phyloP scores from a whole-genome alignment of 202 grass and related monocot genomes.

The Bolboschoenoplectus hybrid region DNA sequence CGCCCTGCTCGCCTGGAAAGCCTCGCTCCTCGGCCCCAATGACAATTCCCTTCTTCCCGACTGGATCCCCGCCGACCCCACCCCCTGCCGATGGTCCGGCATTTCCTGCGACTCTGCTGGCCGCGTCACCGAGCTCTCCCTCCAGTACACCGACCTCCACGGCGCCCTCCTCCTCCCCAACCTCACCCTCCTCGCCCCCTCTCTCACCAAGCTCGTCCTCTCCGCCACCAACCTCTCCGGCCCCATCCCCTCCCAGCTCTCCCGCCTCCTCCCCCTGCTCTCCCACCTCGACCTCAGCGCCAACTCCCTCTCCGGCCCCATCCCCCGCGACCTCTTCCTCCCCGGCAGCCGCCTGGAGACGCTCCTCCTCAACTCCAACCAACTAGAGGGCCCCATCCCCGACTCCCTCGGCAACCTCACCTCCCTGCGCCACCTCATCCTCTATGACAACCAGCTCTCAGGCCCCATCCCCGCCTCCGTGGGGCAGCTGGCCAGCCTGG shows the following conservation, averaged over 20 bases:
- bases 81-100: conserved; percentile 70
- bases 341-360: conserved; percentile 61
- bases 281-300: conserved; percentile 63
- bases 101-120: conserved; percentile 56
- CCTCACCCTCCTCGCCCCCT: conserved; percentile 47
- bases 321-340: conserved; percentile 57
- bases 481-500: conserved; percentile 53
- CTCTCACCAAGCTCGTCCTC: conserved; percentile 62
- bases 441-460: conserved; percentile 86
- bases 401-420: conserved; percentile 68
- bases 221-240: conserved; percentile 68
- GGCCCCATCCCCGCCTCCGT: conserved; percentile 64
- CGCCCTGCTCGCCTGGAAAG: conserved; percentile 73
- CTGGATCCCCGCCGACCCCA: conserved; percentile 51
- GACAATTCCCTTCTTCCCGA: conserved; percentile 31
- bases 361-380: conserved; percentile 67
- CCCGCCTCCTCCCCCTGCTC: conserved; percentile 44
- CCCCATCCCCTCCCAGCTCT: conserved; percentile 56
- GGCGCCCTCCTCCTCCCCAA: conserved; percentile 59
- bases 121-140: conserved; percentile 50
- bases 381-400: conserved; percentile 67
- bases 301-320: conserved; percentile 70
- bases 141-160: conserved; percentile 61
- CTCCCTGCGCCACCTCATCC: conserved; percentile 50
- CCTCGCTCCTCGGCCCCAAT: conserved; percentile 45